A percentile compares a stretch with the other conserved stretches of the same genome.
These are phyloP conservation scores for Petrea volubilis DNA, from an alignment of 257 asterid genomes.

Conservation along the genomic window DNA sequence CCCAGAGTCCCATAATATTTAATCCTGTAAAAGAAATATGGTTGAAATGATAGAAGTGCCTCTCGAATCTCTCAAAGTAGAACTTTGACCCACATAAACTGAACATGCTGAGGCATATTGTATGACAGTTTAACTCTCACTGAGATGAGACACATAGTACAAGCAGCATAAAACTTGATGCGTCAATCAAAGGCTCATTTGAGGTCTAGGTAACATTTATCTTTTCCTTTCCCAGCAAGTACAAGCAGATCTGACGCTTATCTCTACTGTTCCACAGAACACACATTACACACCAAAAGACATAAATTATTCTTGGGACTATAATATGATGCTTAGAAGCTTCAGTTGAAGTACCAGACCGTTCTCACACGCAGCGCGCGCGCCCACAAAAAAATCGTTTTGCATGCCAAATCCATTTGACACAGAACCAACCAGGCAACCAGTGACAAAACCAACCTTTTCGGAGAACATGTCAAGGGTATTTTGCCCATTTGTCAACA, in stretches of 20 bases:
- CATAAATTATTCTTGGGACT: neutral
- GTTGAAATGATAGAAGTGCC: neutral
- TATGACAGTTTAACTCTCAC: neutral
- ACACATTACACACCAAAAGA: neutral
- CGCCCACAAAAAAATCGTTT: constrained; percentile 6
- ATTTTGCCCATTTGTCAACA: constrained; percentile 86
- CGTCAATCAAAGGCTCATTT: constrained; percentile 1
- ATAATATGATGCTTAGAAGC: neutral
- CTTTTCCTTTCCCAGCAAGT: neutral
- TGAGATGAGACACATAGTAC: constrained; percentile 2
- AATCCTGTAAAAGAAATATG: neutral
- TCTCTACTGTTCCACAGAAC: neutral
- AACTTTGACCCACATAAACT: neutral
- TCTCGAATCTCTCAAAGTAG: neutral
- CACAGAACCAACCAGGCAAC: constrained; percentile 3
- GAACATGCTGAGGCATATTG: neutral
- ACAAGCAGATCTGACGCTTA: neutral
- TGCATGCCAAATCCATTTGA: constrained; percentile 6
- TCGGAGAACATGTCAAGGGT: constrained; percentile 89
- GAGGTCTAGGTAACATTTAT: constrained; percentile 8
- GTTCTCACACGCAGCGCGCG: no score
- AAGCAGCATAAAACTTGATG: neutral
- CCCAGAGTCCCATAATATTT: neutral
- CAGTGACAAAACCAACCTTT: constrained; percentile 66
- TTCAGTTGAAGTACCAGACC: neutral